Conservation (phyloP, 2,329 filamentous ascomycete genomes). For the Diplodia seriata region DNA sequence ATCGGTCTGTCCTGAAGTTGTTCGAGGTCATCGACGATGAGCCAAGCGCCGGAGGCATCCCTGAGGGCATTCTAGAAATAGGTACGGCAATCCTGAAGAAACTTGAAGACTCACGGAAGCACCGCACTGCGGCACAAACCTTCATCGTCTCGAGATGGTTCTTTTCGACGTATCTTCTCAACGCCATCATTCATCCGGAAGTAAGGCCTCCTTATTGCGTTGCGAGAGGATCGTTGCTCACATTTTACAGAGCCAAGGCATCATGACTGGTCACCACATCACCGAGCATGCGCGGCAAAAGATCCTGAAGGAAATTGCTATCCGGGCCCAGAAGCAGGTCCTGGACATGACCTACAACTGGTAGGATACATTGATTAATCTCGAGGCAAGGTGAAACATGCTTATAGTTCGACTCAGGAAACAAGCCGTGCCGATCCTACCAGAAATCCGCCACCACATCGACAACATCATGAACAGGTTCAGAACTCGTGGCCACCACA, state of each 20-base stretch:
- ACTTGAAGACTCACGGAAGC: slow-evolving; percentile 71
- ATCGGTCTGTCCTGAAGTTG: slow-evolving; percentile 77
- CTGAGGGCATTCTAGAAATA: slow-evolving; percentile 82
- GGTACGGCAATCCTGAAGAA: slow-evolving; percentile 83
- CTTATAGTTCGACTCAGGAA: slow-evolving; percentile 51
- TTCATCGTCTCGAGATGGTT: slow-evolving; percentile 92
- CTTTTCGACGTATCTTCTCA: slow-evolving; percentile 84
- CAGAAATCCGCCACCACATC: slow-evolving; percentile 70
- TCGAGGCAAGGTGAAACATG: slow-evolving; percentile 32
- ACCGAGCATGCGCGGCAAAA: slow-evolving; percentile 87
- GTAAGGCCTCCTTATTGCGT: slow-evolving; percentile 51
- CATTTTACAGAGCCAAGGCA: slow-evolving; percentile 59
- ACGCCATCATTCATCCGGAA: slow-evolving; percentile 88
- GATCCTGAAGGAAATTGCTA: slow-evolving; percentile 74
- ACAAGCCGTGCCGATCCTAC: slow-evolving; percentile 68
- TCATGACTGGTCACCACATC: slow-evolving; percentile 88
- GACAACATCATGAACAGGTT: slow-evolving; percentile 74
- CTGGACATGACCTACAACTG: slow-evolving; percentile 75
- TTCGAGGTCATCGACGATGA: slow-evolving; percentile 88
- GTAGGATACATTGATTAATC: slow-evolving; percentile 54
- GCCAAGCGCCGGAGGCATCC: slow-evolving; percentile 78
- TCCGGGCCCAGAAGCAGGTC: slow-evolving; percentile 79
- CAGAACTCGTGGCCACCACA: slow-evolving; percentile 47
- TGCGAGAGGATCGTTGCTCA: slow-evolving; percentile 42
- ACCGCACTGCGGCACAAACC: slow-evolving; percentile 73